Evolutionary conservation across 129 eudicot genomes (phyloP).

Genomic region (Flaveria trinervia): DNA sequence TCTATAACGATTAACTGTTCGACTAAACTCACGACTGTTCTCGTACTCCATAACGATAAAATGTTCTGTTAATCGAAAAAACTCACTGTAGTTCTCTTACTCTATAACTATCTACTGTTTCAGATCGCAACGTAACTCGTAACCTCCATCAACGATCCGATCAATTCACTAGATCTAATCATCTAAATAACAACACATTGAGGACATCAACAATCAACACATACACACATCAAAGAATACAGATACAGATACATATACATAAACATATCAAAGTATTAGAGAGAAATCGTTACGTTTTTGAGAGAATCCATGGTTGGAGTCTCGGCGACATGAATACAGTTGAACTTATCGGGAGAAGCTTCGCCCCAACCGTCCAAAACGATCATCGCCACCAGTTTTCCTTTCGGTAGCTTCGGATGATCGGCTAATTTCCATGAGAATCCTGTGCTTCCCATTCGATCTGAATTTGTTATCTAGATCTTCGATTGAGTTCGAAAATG

Average conservation of each 20-base stretch:
- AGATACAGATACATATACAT: not conserved
- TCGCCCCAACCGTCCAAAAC: slow-evolving; percentile 96
- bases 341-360: slow-evolving; percentile 62
- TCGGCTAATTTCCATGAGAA: slow-evolving; percentile 73
- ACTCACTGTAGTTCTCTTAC: not conserved
- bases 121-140: not conserved
- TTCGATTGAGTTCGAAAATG: slow-evolving; percentile 11
- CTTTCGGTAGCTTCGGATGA: slow-evolving; percentile 80
- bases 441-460: slow-evolving; percentile 75
- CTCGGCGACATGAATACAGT: slow-evolving; percentile 76
- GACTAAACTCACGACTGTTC: no score
- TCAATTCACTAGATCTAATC: not conserved
- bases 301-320: slow-evolving; percentile 90
- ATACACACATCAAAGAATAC: not conserved
- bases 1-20: not conserved
- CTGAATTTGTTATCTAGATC: slow-evolving; percentile 29
- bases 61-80: not conserved
- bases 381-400: slow-evolving; percentile 62
- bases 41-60: no score
- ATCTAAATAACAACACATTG: not conserved
- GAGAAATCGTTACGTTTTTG: slow-evolving; percentile 45
- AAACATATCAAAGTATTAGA: not conserved
- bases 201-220: not conserved
- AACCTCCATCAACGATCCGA: not conserved
- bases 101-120: not conserved